phyloP scores from a whole-genome alignment of 1,139 yeast genomes.

The Tardiomyces digboiensis region DNA sequence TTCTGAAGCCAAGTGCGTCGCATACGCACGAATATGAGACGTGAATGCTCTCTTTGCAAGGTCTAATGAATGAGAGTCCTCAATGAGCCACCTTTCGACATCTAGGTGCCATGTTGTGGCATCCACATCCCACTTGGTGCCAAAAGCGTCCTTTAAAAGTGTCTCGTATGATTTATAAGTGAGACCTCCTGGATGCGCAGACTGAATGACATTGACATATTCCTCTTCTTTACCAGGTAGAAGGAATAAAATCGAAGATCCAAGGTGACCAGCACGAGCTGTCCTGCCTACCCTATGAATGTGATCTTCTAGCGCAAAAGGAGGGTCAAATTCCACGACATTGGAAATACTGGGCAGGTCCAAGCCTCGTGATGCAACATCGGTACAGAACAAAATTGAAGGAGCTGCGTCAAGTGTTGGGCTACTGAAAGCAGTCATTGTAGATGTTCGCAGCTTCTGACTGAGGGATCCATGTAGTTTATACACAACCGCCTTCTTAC shows the following conservation, averaged over 20 bases:
- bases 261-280: slow-evolving; percentile 79
- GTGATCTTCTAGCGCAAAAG: slow-evolving; percentile 87
- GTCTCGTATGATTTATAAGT: slow-evolving; percentile 43
- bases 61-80: slow-evolving; percentile 49
- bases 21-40: slow-evolving; percentile 88
- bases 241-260: slow-evolving; percentile 67
- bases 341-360: slow-evolving; percentile 65
- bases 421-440: slow-evolving; percentile 55
- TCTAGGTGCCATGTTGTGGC: slow-evolving; percentile 96
- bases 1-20: slow-evolving; percentile 86
- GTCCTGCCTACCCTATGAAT: slow-evolving; percentile 95
- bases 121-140: slow-evolving; percentile 75
- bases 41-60: slow-evolving; percentile 70
- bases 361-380: slow-evolving; percentile 89
- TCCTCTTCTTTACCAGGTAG: slow-evolving; percentile 86
- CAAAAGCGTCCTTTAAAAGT: slow-evolving; percentile 52
- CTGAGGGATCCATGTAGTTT: slow-evolving; percentile 86
- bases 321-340: slow-evolving; percentile 86
- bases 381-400: slow-evolving; percentile 76
- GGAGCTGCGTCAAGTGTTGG: slow-evolving; percentile 31
- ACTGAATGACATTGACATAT: slow-evolving; percentile 51
- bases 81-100: slow-evolving; percentile 81
- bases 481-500: slow-evolving; percentile 40
- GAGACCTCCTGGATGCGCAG: slow-evolving; percentile 58
- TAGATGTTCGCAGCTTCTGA: slow-evolving; percentile 72